These are phyloP conservation scores for Podaxis sp. DNA, from an alignment of 768 basidiomycete genomes.

Conservation along the genomic window DNA sequence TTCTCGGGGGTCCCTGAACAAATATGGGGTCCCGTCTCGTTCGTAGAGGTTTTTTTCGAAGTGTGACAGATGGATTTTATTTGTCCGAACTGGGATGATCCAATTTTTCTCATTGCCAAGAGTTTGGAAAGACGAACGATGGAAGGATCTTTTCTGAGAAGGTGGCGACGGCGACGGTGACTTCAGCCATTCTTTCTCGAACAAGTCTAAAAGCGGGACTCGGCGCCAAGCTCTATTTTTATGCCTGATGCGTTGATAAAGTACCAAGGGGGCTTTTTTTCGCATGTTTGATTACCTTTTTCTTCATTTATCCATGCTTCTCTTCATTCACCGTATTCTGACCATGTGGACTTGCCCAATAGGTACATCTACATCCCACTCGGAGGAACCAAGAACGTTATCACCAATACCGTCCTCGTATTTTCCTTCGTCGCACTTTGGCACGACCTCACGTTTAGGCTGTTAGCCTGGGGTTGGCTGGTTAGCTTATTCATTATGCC, in stretches of 20 bases:
- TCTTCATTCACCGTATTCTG: neutral
- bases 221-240: neutral
- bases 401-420: slow-evolving; percentile 68
- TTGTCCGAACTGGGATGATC: neutral
- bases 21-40: neutral
- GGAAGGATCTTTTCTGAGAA: neutral
- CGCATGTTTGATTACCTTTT: neutral
- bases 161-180: neutral
- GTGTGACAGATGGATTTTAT: neutral
- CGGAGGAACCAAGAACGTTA: slow-evolving; percentile 56
- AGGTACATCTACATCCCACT: slow-evolving; percentile 96
- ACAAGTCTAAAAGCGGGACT: neutral
- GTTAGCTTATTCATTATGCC: slow-evolving; percentile 87
- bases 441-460: slow-evolving; percentile 88
- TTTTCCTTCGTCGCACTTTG: slow-evolving; percentile 98
- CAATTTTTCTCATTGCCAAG: neutral
- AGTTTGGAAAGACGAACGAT: neutral
- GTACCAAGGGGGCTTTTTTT: neutral
- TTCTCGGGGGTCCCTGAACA: neutral
- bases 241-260: neutral
- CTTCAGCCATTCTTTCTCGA: neutral
- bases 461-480: slow-evolving; percentile 97
- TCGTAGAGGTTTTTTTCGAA: neutral
- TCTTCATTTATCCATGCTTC: slow-evolving; percentile 3
- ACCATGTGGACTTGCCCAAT: neutral